Base-by-base conservation (phyloP, 441 rosid species). In the Croton setiger region DNA sequence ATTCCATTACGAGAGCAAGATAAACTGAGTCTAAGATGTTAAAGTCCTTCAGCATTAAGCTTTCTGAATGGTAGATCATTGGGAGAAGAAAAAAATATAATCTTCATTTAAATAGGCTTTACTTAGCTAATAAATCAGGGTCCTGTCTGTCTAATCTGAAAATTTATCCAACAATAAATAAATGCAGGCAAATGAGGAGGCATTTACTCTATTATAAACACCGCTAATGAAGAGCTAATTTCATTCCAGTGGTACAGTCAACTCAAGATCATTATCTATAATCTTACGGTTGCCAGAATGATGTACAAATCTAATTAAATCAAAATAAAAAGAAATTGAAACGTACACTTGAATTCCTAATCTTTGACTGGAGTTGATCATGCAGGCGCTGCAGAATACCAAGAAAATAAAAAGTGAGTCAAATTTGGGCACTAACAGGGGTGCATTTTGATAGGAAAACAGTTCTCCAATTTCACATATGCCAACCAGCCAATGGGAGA, bases 311-410 rank as follows among this genome's bases (percentile, higher is more conserved):
- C 41, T 14, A 52, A 53, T 47, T 3, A 56, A 18, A 23, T 10
- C 53, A 66, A 58, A 17, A 68, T 62, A 69, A 15, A 70, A 64
- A 27, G 31, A 27, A 76, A 58, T 11, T 66, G 80, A 66, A 77
- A 78, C 90, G 89, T 88, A 95, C 98, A 71, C 86, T 82, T 64
- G 95, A 89, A 72, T 83, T 80, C 76, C 85, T 84, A 76, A 91
- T 89, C 89, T 91, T 88, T 92, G 90, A 88, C 75, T 83, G 90
- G 73, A 92, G 73, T 74, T 95, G 87, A 79, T 89, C 96, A 75
- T 95, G 89, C 63, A 95, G 86, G 35, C 64, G 81, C 99, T 95
- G 83, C 80, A 78, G 35, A 79, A 20, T 17, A 72, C 55, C 31
- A 69, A 61, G 79, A 70, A 55, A 73, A 75, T 11, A 33, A 65